Percentiles rank a stretch among this genome's conserved stretches.
Evolutionary conservation across 495 filamentous ascomycete species (phyloP).

Genomic region (Chaetomidium leptoderma): DNA sequence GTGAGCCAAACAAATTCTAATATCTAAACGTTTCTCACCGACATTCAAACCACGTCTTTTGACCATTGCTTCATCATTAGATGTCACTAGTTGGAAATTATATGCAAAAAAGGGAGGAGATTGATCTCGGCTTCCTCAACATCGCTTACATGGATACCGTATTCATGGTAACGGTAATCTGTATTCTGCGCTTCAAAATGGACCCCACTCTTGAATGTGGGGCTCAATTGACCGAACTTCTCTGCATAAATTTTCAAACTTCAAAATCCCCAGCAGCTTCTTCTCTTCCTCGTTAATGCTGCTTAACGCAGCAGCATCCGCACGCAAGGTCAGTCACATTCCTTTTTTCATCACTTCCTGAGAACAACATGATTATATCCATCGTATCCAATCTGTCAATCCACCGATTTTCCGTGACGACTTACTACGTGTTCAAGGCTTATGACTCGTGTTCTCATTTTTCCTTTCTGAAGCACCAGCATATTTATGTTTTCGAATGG

Average conservation of each 20-base stretch:
- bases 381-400: slow-evolving; percentile 44
- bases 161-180: too few relatives aligned
- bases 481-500: background rate
- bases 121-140: too few relatives aligned
- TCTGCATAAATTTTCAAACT: slow-evolving; percentile 21
- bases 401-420: slow-evolving; percentile 41
- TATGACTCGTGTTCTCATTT: slow-evolving; percentile 28
- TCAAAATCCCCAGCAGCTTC: slow-evolving; percentile 1
- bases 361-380: slow-evolving; percentile 36
- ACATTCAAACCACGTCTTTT: too few relatives aligned
- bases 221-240: slow-evolving; percentile 4
- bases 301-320: slow-evolving; percentile 21
- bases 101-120: too few relatives aligned
- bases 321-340: slow-evolving; percentile 26
- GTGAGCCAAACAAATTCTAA: too few relatives aligned
- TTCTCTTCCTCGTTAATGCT: slow-evolving; percentile 18
- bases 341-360: background rate
- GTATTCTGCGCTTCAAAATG: too few relatives aligned
- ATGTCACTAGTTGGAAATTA: too few relatives aligned
- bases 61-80: too few relatives aligned
- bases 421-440: slow-evolving; percentile 32
- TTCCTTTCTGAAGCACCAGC: slow-evolving; percentile 4
- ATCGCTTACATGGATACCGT: too few relatives aligned
- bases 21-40: too few relatives aligned
- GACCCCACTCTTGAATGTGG: background rate